These are phyloP conservation scores for Sporopachydermia quercuum DNA, from an alignment of 805 yeast genomes.

Conservation along the genomic window DNA sequence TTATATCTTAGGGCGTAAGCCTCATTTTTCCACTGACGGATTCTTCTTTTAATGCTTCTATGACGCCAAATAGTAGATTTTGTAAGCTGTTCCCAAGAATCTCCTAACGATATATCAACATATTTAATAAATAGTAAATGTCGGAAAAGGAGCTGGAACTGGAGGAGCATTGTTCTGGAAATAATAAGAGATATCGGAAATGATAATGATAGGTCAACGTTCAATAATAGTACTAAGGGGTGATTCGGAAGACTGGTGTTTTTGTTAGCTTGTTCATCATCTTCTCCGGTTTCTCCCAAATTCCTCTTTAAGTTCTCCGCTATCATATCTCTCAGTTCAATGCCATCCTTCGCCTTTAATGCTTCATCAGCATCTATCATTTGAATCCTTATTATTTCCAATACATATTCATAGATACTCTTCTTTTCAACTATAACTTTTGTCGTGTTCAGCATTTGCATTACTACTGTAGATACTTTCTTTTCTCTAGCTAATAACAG, in stretches of 20 bases:
- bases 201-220: slow-evolving; percentile 51
- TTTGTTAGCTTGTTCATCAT: slow-evolving; percentile 8
- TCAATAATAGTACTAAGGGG: too few relatives aligned
- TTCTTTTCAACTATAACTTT: slow-evolving; percentile 25
- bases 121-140: slow-evolving; percentile 50
- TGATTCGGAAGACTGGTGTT: slow-evolving; percentile 26
- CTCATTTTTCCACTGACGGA: slow-evolving; percentile 29
- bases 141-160: slow-evolving; percentile 73
- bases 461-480: not conserved
- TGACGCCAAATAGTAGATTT: slow-evolving; percentile 55
- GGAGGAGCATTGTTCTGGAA: slow-evolving; percentile 52
- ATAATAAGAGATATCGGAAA: slow-evolving; percentile 75
- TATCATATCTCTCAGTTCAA: slow-evolving; percentile 28
- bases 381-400: slow-evolving; percentile 36
- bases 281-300: not conserved
- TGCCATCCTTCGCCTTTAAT: slow-evolving; percentile 28
- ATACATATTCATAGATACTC: slow-evolving; percentile 25
- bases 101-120: slow-evolving; percentile 41
- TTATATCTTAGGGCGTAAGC: slow-evolving; percentile 23
- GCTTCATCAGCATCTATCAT: slow-evolving; percentile 41
- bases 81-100: slow-evolving; percentile 59
- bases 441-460: slow-evolving; percentile 3
- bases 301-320: slow-evolving; percentile 24
- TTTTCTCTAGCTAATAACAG: not conserved
- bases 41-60: slow-evolving; percentile 24